These are phyloP conservation scores for Quillaja saponaria DNA, from an alignment of 306 rosid species.

Conservation along the genomic window DNA sequence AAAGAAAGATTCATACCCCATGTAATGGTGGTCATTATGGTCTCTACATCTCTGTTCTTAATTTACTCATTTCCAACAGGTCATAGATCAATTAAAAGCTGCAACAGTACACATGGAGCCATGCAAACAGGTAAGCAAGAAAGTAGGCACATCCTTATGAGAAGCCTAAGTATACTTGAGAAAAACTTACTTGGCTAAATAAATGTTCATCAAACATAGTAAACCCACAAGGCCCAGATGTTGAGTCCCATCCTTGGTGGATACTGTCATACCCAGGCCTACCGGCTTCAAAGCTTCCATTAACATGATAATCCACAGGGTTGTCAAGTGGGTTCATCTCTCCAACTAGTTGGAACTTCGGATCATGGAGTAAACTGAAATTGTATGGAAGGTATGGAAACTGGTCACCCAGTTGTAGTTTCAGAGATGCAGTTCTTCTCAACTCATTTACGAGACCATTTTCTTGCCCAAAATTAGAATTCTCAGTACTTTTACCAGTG, in stretches of 20 bases:
- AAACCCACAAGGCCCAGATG: constrained; percentile 66
- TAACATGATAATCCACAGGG: constrained; percentile 58
- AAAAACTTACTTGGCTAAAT: constrained; percentile 42
- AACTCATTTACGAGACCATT: constrained; percentile 42
- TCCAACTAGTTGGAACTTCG: constrained; percentile 57
- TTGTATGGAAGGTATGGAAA: constrained; percentile 74
- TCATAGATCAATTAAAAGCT: neutral
- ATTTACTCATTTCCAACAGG: constrained; percentile 12
- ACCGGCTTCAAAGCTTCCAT: constrained; percentile 65
- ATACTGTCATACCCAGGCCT: constrained; percentile 55
- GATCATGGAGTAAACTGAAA: constrained; percentile 50
- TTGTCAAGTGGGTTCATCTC: constrained; percentile 63
- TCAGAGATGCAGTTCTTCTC: constrained; percentile 46
- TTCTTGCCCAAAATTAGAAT: constrained; percentile 53
- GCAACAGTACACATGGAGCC: neutral
- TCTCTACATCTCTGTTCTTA: neutral
- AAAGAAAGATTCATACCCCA: neutral
- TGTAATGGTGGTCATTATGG: neutral
- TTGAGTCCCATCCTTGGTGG: constrained; percentile 73
- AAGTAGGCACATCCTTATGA: neutral
- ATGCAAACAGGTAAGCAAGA: constrained; percentile 3
- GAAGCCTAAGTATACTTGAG: constrained; percentile 29
- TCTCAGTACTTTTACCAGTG: constrained; percentile 47
- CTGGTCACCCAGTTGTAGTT: constrained; percentile 59
- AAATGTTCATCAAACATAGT: constrained; percentile 48